Conservation (phyloP, 257 asterid species). For the Solanum tacnaense region DNA sequence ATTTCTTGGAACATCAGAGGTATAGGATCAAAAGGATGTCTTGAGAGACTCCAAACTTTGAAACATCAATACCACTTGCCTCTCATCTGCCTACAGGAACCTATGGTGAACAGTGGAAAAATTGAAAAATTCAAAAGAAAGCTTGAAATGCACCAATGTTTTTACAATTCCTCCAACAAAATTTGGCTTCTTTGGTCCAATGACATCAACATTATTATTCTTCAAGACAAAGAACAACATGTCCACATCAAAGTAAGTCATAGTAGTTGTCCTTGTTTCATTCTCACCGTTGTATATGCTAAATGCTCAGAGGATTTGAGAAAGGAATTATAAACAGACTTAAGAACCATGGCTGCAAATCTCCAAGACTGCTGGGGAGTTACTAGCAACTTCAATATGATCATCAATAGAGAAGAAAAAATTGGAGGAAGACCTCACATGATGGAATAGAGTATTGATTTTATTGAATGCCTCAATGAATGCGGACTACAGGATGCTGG, state of each 20-base stretch:
- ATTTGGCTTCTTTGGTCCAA: background rate
- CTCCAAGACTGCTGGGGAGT: no score
- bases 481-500: background rate
- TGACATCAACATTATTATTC: background rate
- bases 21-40: no score
- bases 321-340: background rate
- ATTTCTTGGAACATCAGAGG: no score
- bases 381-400: background rate
- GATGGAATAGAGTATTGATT: background rate
- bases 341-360: background rate
- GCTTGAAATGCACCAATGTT: background rate
- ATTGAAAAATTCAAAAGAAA: background rate
- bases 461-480: background rate
- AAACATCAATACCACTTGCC: background rate
- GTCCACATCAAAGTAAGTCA: background rate
- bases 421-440: background rate
- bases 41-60: no score
- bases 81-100: background rate
- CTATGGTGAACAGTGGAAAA: background rate
- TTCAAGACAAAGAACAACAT: background rate
- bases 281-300: background rate
- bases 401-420: background rate
- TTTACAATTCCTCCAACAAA: background rate
- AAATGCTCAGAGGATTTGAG: background rate
- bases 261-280: background rate